Conservation (phyloP, 1,139 yeast genomes). For the Yamadazyma membranifaciens region DNA sequence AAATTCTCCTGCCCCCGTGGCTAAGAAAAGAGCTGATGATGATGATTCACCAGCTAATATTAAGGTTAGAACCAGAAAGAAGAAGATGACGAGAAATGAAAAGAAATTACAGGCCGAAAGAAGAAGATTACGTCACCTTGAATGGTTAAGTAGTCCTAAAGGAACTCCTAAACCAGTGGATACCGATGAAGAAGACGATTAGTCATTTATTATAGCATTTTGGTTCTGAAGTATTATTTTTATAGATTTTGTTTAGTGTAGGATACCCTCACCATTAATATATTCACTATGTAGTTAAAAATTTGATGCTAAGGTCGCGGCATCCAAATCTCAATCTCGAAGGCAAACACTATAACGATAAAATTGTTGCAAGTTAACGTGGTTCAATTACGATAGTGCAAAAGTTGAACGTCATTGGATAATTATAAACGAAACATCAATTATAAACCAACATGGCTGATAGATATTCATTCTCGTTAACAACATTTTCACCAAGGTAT, state of each 20-base stretch:
- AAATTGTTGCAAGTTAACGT: too few relatives aligned
- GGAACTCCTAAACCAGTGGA: conserved; percentile 95
- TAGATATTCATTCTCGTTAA: conserved; percentile 93
- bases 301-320: not conserved
- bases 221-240: not conserved
- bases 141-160: conserved; percentile 94
- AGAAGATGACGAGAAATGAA: conserved; percentile 96
- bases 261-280: not conserved
- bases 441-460: conserved; percentile 69
- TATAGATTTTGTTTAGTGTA: not conserved
- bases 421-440: not conserved
- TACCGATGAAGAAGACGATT: conserved; percentile 78
- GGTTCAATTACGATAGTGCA: not conserved
- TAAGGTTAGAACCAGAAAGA: conserved; percentile 87
- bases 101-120: conserved; percentile 89
- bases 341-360: conserved; percentile 15
- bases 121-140: conserved; percentile 90
- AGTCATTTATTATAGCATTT: not conserved
- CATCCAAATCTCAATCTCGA: conserved; percentile 11
- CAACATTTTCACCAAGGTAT: conserved; percentile 94
- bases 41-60: conserved; percentile 95
- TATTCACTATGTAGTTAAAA: not conserved
- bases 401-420: not conserved
- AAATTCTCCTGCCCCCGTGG: conserved; percentile 22
- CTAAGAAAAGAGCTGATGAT: conserved; percentile 53